A percentile compares a stretch with the other conserved stretches of the same genome.
These are phyloP conservation scores for Hypoxylon perforatum DNA, from an alignment of 495 filamentous ascomycete genomes.

Conservation along the genomic window DNA sequence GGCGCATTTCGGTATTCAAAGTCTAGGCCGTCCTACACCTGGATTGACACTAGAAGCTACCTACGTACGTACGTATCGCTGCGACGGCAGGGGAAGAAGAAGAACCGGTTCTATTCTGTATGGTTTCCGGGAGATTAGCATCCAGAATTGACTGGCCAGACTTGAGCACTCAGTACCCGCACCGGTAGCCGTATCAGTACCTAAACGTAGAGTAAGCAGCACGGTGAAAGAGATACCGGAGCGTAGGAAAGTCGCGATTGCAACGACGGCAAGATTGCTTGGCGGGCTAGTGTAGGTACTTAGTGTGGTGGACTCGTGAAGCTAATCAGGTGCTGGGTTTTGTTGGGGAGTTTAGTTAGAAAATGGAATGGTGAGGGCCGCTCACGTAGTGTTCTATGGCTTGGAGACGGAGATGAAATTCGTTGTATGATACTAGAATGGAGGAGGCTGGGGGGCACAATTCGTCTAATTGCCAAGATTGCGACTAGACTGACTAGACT, in stretches of 20 bases:
- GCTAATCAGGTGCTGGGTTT: slow-evolving; percentile 11
- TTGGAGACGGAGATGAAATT: slow-evolving; percentile 10
- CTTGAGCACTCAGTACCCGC: slow-evolving; percentile 5
- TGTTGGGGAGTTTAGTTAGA: slow-evolving; percentile 28
- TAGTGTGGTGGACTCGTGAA: slow-evolving; percentile 29
- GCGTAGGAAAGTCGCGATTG: slow-evolving; percentile 22
- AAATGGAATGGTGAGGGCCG: slow-evolving; percentile 18
- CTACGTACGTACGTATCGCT: slow-evolving; percentile 24
- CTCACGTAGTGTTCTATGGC: slow-evolving; percentile 9
- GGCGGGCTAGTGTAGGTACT: slow-evolving; percentile 17
- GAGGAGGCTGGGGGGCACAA: slow-evolving; percentile 12
- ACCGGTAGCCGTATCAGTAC: slow-evolving; percentile 12
- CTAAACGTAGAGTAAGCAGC: slow-evolving; percentile 34
- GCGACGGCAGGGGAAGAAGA: slow-evolving; percentile 7
- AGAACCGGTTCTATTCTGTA: slow-evolving; percentile 26
- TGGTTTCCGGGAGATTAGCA: slow-evolving; percentile 40
- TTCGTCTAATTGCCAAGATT: slow-evolving; percentile 25
- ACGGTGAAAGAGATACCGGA: slow-evolving; percentile 17
- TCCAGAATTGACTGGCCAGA: slow-evolving; percentile 28
- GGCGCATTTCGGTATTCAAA: slow-evolving; percentile 27
- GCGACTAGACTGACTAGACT: slow-evolving; percentile 24
- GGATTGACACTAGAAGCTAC: slow-evolving; percentile 22
- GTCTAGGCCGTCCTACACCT: slow-evolving; percentile 14
- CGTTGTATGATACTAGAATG: slow-evolving; percentile 12
- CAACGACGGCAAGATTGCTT: slow-evolving; percentile 33